Conservation (phyloP, 768 basidiomycete genomes). For the Russula vinacea region DNA sequence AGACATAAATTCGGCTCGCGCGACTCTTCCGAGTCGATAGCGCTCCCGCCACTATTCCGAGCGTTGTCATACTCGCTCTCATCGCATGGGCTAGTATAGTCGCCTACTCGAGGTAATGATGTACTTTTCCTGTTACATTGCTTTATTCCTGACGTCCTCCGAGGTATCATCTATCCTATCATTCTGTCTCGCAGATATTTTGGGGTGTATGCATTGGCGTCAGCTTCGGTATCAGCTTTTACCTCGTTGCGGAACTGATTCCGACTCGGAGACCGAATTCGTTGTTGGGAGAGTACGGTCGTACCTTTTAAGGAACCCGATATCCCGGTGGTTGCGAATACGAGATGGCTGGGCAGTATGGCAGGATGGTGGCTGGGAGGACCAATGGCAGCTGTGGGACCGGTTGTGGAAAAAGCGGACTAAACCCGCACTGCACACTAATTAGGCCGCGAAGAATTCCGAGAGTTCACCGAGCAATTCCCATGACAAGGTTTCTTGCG, state of each 20-base stretch:
- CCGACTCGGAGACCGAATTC: slow-evolving; percentile 55
- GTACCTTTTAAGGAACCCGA: slow-evolving; percentile 51
- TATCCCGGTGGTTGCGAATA: slow-evolving; percentile 64
- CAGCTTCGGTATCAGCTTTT: slow-evolving; percentile 51
- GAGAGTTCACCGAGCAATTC: not conserved
- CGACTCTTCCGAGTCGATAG: slow-evolving; percentile 50
- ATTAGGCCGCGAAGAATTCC: not conserved
- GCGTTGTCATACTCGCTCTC: slow-evolving; percentile 48
- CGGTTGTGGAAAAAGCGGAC: slow-evolving; percentile 49
- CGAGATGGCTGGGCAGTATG: slow-evolving; percentile 83
- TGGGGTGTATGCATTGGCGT: slow-evolving; percentile 73
- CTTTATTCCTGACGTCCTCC: not conserved
- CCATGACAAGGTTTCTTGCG: not conserved
- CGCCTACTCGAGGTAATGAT: slow-evolving; percentile 71
- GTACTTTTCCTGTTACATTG: not conserved
- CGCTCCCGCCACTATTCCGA: no score
- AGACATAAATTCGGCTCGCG: slow-evolving; percentile 61
- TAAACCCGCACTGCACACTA: slow-evolving; percentile 17
- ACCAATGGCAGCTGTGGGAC: slow-evolving; percentile 68
- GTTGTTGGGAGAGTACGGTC: slow-evolving; percentile 46
- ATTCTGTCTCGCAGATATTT: slow-evolving; percentile 64
- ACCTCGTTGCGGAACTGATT: slow-evolving; percentile 55
- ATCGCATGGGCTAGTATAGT: slow-evolving; percentile 58
- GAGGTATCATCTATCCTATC: slow-evolving; percentile 72
- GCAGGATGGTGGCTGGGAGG: slow-evolving; percentile 72